Percentiles rank a stretch among this genome's conserved stretches.
These are phyloP conservation scores for Salvia splendens DNA, from an alignment of 257 asterid genomes.

Conservation along the genomic window DNA sequence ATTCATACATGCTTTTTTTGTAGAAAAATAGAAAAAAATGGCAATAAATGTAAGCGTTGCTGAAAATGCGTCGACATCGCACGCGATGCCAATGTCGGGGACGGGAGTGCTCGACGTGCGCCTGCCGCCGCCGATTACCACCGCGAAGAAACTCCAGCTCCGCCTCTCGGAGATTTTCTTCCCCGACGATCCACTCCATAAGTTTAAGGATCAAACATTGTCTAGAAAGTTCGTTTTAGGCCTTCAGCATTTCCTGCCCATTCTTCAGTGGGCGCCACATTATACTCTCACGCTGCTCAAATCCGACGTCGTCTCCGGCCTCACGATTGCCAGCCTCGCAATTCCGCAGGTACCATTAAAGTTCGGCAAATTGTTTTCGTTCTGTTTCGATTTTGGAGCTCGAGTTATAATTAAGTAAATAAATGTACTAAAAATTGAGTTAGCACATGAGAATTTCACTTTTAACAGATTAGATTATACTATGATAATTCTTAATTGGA, in stretches of 20 bases:
- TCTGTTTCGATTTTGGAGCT: not conserved
- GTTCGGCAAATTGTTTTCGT: not conserved
- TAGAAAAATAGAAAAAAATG: constrained; percentile 35
- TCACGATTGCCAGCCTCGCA: constrained; percentile 86
- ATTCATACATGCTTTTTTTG: no score
- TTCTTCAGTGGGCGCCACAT: constrained; percentile 78
- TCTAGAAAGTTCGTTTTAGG: constrained; percentile 48
- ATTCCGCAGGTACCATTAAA: constrained; percentile 62
- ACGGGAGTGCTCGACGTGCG: constrained; percentile 62
- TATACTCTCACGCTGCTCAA: constrained; percentile 51
- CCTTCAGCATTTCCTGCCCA: constrained; percentile 69
- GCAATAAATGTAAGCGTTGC: constrained; percentile 40
- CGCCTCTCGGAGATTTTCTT: constrained; percentile 70
- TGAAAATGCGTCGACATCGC: constrained; percentile 39
- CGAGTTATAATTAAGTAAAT: not conserved
- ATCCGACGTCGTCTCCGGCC: constrained; percentile 77
- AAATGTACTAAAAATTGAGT: not conserved
- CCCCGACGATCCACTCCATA: constrained; percentile 84
- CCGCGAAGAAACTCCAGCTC: constrained; percentile 62
- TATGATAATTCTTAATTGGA: not conserved
- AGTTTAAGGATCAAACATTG: constrained; percentile 66
- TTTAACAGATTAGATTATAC: constrained; percentile 10
- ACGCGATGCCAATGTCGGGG: constrained; percentile 29
- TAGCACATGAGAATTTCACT: not conserved
- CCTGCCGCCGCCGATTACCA: constrained; percentile 63